A percentile compares a stretch with the other conserved stretches of the same genome.
Conservation (phyloP, 768 basidiomycete species). For the Termitomyces sp. region DNA sequence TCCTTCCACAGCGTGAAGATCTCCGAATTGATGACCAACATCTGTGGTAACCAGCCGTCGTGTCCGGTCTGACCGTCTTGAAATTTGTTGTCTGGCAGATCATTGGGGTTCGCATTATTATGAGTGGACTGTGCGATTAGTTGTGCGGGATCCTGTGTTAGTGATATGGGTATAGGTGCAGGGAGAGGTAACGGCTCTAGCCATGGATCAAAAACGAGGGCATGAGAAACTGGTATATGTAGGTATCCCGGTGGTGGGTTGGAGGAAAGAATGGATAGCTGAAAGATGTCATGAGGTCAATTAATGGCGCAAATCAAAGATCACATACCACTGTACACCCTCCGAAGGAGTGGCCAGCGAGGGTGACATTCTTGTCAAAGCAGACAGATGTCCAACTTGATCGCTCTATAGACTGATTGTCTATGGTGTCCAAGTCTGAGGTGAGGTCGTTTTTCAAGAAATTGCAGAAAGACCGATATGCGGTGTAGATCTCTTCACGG, state of each 20-base stretch:
- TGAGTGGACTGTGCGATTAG: slow-evolving; percentile 6
- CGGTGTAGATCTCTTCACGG: slow-evolving; percentile 59
- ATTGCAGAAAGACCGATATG: slow-evolving; percentile 51
- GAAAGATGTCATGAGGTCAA: slow-evolving; percentile 7
- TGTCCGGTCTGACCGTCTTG: background rate
- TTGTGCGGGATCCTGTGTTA: slow-evolving; percentile 1
- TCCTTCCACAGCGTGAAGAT: slow-evolving; percentile 74
- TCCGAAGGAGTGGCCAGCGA: slow-evolving; percentile 43
- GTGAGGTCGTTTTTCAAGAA: slow-evolving; percentile 35
- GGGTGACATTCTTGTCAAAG: slow-evolving; percentile 27
- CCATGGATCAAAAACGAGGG: slow-evolving; percentile 79
- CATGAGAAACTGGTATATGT: slow-evolving; percentile 48
- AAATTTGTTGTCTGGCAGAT: slow-evolving; percentile 4
- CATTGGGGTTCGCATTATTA: background rate
- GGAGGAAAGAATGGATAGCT: slow-evolving; percentile 56
- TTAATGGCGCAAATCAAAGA: background rate
- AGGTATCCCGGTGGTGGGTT: slow-evolving; percentile 33
- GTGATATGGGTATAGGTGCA: slow-evolving; percentile 35
- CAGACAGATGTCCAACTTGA: slow-evolving; percentile 37
- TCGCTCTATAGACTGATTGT: slow-evolving; percentile 28
- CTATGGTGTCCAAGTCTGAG: slow-evolving; percentile 31
- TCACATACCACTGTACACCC: slow-evolving; percentile 38
- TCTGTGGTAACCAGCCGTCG: slow-evolving; percentile 22
- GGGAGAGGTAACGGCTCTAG: slow-evolving; percentile 66
- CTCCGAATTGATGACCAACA: slow-evolving; percentile 74